A percentile compares a stretch with the other conserved stretches of the same genome.
These are phyloP conservation scores for Purpureocillium lavendulum DNA, from an alignment of 2,329 filamentous ascomycete species.

Conservation along the genomic window DNA sequence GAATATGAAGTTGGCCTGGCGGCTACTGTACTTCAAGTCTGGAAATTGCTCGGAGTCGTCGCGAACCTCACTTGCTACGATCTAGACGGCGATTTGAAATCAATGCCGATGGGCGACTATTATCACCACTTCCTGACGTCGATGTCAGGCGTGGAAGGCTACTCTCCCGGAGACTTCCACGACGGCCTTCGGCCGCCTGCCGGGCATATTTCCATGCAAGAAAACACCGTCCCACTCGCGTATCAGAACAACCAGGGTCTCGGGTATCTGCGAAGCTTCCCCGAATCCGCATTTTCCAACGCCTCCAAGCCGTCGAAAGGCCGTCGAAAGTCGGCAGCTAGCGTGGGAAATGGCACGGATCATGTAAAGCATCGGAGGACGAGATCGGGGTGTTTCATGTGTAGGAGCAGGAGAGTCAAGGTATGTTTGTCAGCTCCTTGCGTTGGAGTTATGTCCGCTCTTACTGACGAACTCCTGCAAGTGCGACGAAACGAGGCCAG, in stretches of 20 bases:
- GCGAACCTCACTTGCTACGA: not conserved
- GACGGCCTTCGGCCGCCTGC: no score
- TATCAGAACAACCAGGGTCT: slow-evolving; percentile 29
- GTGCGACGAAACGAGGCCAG: slow-evolving; percentile 85
- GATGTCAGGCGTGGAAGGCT: slow-evolving; percentile 35
- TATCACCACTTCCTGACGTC: slow-evolving; percentile 48
- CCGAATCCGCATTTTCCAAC: slow-evolving; percentile 40
- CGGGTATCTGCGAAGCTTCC: slow-evolving; percentile 41
- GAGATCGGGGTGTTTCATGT: slow-evolving; percentile 88
- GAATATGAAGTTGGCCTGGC: no score
- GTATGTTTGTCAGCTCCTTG: slow-evolving; percentile 35
- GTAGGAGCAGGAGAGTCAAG: slow-evolving; percentile 80
- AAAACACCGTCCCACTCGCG: slow-evolving; percentile 17
- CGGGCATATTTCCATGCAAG: slow-evolving; percentile 10
- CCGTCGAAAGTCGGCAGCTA: slow-evolving; percentile 38
- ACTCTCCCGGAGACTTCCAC: slow-evolving; percentile 20
- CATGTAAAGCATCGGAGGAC: slow-evolving; percentile 90
- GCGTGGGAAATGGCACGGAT: slow-evolving; percentile 39
- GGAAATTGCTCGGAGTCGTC: not conserved
- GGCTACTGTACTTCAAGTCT: not conserved
- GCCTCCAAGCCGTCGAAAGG: slow-evolving; percentile 38
- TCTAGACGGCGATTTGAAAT: not conserved
- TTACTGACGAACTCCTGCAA: slow-evolving; percentile 23
- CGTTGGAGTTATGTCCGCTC: no score
- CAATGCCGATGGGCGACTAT: slow-evolving; percentile 41